Base-by-base conservation (phyloP, 2,329 filamentous ascomycete species). In the Curvularia sp. region DNA sequence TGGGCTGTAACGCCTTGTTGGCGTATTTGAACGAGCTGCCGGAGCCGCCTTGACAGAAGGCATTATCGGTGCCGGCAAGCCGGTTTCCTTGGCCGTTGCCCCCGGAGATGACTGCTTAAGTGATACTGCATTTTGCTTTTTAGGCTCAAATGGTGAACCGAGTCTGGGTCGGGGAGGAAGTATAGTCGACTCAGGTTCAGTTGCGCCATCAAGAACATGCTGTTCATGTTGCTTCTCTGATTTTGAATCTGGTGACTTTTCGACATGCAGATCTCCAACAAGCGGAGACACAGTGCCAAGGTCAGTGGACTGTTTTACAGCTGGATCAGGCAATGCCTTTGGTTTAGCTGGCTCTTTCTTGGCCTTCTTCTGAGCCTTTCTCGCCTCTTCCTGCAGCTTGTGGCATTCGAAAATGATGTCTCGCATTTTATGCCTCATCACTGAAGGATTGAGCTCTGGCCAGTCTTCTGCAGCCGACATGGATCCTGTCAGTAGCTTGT, bases 351-450 rank as follows among this genome's bases (percentile, higher is more conserved):
- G 7, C 12, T 15, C 49, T 26, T 63, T 67, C 48, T 64, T 69
- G 5, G 55, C 62, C 28, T 58, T 71, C 20, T 51, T 61, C 44
- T 59, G 56, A 6, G 48, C 58, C 33, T 58, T 62, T 12, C 59
- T 55, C 1, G 53, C 53, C n/a, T 54, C 47, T 20, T 62, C 47
- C 30, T 69, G 68, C 9, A 62, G 57, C 83, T 81, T 65, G 90
- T 89, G 63, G 86, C 94, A 80, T 0, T 78, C 62, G 50, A 92
- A 83, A 0, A 97, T 82, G 39, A 89, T 82, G 0, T 86, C 75
- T 30, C 92, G 87, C 42, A 96, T 86, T 5, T 85, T 79, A 33
- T 77, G 77, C 22, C 93, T 87, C 69, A 94, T 85, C 8, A 82
- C 72, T 0, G 84, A 82, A 0, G 86, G 80, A 49, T 81, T 74